These are phyloP conservation scores for Moniliophthora roreri DNA, from an alignment of 1,284 basidiomycete species.

Conservation along the genomic window DNA sequence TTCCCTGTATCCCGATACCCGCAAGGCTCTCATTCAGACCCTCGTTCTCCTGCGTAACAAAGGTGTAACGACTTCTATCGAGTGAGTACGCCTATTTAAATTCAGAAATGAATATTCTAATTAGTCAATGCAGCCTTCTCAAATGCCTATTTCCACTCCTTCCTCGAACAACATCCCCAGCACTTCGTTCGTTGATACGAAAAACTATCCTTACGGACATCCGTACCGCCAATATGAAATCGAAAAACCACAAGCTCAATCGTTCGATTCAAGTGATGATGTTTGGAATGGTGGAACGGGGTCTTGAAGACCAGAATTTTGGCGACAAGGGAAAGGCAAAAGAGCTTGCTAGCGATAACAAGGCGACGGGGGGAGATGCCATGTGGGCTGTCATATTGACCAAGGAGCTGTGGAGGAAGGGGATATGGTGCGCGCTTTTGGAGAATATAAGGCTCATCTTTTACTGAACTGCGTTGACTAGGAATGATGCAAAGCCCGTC, in stretches of 20 bases:
- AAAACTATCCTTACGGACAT: slow-evolving; percentile 96
- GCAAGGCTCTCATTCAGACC: slow-evolving; percentile 84
- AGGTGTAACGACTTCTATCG: slow-evolving; percentile 87
- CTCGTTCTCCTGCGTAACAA: slow-evolving; percentile 93
- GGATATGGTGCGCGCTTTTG: slow-evolving; percentile 70
- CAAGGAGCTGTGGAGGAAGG: slow-evolving; percentile 93
- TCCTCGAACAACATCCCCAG: slow-evolving; percentile 84
- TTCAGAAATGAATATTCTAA: slow-evolving; percentile 8
- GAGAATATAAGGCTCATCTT: neutral
- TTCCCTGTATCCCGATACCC: slow-evolving; percentile 72
- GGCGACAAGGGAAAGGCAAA: slow-evolving; percentile 43
- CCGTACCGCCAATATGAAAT: slow-evolving; percentile 84
- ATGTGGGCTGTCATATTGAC: slow-evolving; percentile 98
- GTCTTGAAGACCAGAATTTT: slow-evolving; percentile 6
- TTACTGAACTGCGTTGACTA: too few species aligned
- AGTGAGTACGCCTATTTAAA: slow-evolving; percentile 54
- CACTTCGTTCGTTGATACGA: slow-evolving; percentile 85
- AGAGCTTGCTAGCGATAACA: slow-evolving; percentile 37
- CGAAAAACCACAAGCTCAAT: slow-evolving; percentile 96
- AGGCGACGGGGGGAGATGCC: slow-evolving; percentile 69
- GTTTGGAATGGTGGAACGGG: slow-evolving; percentile 88
- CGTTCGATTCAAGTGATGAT: slow-evolving; percentile 95
- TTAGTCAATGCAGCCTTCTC: slow-evolving; percentile 62
- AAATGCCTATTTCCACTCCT: slow-evolving; percentile 93
- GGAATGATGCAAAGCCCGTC: slow-evolving; percentile 92